A percentile compares a stretch with the other conserved stretches of the same genome.
These are phyloP conservation scores for Leccinellum albellum DNA, from an alignment of 768 basidiomycete genomes.

Conservation along the genomic window DNA sequence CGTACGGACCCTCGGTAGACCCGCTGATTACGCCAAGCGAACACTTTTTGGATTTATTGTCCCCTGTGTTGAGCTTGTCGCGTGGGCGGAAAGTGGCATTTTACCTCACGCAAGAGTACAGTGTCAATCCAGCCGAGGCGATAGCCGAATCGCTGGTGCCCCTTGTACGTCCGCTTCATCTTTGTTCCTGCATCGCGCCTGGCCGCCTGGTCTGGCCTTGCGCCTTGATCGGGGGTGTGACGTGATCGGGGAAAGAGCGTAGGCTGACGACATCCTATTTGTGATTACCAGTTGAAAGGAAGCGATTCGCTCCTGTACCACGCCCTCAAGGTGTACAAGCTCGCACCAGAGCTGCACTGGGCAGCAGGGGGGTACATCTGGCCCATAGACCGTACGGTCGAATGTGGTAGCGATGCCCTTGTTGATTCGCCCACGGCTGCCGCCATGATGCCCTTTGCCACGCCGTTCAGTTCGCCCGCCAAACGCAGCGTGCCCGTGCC, in stretches of 20 bases:
- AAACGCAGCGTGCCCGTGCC: conserved; percentile 33
- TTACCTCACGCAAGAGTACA: conserved; percentile 65
- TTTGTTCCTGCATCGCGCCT: conserved; percentile 9
- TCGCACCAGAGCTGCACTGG: conserved; percentile 73
- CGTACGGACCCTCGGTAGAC: conserved; percentile 60
- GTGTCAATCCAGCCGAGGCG: conserved; percentile 63
- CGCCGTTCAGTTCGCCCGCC: conserved; percentile 20
- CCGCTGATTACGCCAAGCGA: conserved; percentile 73
- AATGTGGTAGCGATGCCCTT: conserved; percentile 48
- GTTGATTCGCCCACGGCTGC: conserved; percentile 20
- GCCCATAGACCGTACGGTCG: conserved; percentile 68
- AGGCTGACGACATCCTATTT: conserved; percentile 10
- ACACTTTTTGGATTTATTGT: conserved; percentile 65
- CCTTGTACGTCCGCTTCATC: conserved; percentile 43
- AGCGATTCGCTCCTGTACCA: conserved; percentile 74
- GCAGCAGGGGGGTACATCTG: conserved; percentile 81
- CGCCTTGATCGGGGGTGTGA: conserved; percentile 5
- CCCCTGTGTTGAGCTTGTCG: conserved; percentile 67
- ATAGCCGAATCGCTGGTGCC: conserved; percentile 71
- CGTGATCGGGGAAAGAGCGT: conserved; percentile 7
- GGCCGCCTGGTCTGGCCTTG: background rate
- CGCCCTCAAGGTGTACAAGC: conserved; percentile 72
- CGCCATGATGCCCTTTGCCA: conserved; percentile 24
- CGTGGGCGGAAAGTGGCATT: conserved; percentile 72
- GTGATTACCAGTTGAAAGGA: conserved; percentile 60